Conservation (phyloP, 2,329 filamentous ascomycete genomes). For the Escovopsis sp. region DNA sequence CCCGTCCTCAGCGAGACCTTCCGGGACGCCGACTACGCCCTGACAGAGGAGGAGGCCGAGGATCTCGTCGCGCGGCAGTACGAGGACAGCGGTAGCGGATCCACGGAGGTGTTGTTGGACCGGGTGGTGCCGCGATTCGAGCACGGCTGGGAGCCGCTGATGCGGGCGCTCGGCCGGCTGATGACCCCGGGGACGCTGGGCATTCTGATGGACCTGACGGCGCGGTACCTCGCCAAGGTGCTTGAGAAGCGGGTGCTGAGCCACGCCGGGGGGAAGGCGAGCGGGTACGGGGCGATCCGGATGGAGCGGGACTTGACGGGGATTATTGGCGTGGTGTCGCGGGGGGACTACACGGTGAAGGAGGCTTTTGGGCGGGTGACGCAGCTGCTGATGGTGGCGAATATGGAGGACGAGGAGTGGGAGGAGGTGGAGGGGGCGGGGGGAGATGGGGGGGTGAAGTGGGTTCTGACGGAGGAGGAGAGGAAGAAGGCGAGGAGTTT, state of each 20-base stretch:
- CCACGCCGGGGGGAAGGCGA: slow-evolving; percentile 62
- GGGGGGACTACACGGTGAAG: slow-evolving; percentile 60
- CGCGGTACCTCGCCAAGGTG: slow-evolving; percentile 58
- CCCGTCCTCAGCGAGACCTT: slow-evolving; percentile 80
- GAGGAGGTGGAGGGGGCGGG: slow-evolving; percentile 47
- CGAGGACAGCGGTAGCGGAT: slow-evolving; percentile 37
- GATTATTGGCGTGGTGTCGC: slow-evolving; percentile 52
- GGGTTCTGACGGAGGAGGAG: slow-evolving; percentile 60
- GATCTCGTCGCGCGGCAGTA: slow-evolving; percentile 38
- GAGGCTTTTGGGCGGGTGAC: slow-evolving; percentile 62
- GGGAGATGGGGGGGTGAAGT: slow-evolving; percentile 50
- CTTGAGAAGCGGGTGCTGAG: slow-evolving; percentile 81
- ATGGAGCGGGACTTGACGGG: slow-evolving; percentile 73
- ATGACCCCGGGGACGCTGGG: slow-evolving; percentile 66
- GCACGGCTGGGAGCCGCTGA: slow-evolving; percentile 69
- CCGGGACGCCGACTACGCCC: slow-evolving; percentile 75
- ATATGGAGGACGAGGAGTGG: slow-evolving; percentile 95
- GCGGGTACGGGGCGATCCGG: slow-evolving; percentile 64
- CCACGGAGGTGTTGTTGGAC: slow-evolving; percentile 34
- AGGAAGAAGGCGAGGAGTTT: slow-evolving; percentile 55
- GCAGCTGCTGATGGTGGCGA: slow-evolving; percentile 74
- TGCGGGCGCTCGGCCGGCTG: slow-evolving; percentile 69
- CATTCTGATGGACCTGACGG: slow-evolving; percentile 57
- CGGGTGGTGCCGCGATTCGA: slow-evolving; percentile 68
- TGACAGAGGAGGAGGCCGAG: slow-evolving; percentile 45